A percentile compares a stretch with the other conserved stretches of the same genome.
Evolutionary conservation across 768 basidiomycete genomes (phyloP).

Genomic region (Phylloporus sp.): DNA sequence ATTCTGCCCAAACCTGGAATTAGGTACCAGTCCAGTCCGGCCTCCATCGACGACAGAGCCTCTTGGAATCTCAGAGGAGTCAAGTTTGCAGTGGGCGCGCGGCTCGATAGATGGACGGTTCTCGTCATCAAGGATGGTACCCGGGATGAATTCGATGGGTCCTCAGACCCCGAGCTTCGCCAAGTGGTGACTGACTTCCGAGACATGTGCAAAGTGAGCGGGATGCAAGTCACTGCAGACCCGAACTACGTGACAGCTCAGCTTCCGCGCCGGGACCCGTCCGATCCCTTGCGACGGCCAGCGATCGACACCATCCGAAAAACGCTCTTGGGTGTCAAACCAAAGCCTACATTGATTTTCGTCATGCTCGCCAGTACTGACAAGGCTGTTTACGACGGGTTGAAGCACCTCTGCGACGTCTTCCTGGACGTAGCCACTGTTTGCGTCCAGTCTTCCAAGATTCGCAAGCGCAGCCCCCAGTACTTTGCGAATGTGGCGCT

Average conservation of each 20-base stretch:
- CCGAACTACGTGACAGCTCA: conserved; percentile 33
- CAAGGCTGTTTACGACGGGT: conserved; percentile 46
- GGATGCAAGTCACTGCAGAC: conserved; percentile 48
- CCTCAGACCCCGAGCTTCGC: conserved; percentile 51
- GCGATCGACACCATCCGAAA: conserved; percentile 47
- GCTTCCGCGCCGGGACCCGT: conserved; percentile 48
- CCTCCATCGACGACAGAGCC: conserved; percentile 41
- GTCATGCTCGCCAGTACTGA: conserved; percentile 47
- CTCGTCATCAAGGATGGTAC: conserved; percentile 59
- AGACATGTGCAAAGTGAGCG: conserved; percentile 58
- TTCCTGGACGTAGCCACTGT: conserved; percentile 54
- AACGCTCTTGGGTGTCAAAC: conserved; percentile 34
- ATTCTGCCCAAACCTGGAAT: conserved; percentile 44
- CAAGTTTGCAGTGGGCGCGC: conserved; percentile 58
- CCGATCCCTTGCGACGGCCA: conserved; percentile 50
- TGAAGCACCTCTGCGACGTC: conserved; percentile 52
- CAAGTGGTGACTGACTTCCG: conserved; percentile 49
- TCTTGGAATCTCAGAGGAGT: conserved; percentile 52
- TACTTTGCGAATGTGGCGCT: conserved; percentile 55
- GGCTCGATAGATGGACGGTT: conserved; percentile 62
- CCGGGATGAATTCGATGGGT: conserved; percentile 56
- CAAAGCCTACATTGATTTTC: conserved; percentile 43
- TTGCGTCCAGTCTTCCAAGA: conserved; percentile 69
- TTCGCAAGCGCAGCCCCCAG: conserved; percentile 57
- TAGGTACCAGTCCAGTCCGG: conserved; percentile 34